phyloP scores from a whole-genome alignment of 257 asterid species.

The Haberlea rhodopensis region DNA sequence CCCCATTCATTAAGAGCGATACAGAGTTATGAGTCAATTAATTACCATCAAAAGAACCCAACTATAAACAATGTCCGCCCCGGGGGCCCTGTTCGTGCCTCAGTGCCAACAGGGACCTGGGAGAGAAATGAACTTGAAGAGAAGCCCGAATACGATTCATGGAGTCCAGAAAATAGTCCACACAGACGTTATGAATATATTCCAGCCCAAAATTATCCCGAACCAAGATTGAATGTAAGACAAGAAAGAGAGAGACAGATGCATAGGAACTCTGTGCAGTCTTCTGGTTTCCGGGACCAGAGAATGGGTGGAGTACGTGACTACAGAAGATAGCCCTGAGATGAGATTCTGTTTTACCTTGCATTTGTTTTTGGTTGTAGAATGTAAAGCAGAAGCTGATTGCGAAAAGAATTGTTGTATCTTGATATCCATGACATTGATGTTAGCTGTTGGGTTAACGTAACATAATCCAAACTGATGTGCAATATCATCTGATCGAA shows the following conservation, averaged over 20 bases:
- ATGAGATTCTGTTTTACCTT: neutral
- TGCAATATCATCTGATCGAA: neutral
- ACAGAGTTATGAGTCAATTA: conserved; percentile 36
- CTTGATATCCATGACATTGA: neutral
- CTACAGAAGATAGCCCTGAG: neutral
- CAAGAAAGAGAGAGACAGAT: neutral
- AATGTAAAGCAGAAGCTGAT: too few relatives aligned
- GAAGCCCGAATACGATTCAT: conserved; percentile 48
- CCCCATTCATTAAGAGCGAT: conserved; percentile 39
- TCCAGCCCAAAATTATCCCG: conserved; percentile 36
- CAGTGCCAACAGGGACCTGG: conserved; percentile 28
- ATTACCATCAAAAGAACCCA: conserved; percentile 37
- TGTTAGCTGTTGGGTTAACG: neutral
- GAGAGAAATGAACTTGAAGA: conserved; percentile 37
- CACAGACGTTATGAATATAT: conserved; percentile 38
- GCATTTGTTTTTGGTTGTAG: too few relatives aligned
- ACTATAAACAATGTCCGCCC: conserved; percentile 31
- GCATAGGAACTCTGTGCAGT: neutral
- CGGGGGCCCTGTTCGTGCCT: conserved; percentile 29
- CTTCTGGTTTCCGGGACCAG: neutral
- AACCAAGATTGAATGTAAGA: conserved; percentile 32
- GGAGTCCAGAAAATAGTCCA: conserved; percentile 77
- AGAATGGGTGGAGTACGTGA: neutral
- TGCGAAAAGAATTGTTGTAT: neutral
- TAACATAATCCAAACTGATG: too few relatives aligned